These are phyloP conservation scores for Kwoniella botswanensis DNA, from an alignment of 768 basidiomycete species.

Conservation along the genomic window DNA sequence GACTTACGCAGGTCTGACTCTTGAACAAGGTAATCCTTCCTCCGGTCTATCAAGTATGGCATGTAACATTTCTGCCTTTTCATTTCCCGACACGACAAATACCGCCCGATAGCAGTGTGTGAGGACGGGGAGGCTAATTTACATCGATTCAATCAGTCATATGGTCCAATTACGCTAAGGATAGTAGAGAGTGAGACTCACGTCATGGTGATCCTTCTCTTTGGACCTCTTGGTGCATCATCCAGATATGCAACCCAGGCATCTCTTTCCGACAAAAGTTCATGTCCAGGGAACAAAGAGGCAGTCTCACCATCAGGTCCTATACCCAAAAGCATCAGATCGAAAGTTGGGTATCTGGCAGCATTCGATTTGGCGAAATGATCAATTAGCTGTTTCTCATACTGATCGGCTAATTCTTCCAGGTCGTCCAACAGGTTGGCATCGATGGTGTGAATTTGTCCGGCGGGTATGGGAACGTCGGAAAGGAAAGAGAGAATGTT, in stretches of 20 bases:
- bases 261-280: constrained; percentile 77
- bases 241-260: constrained; percentile 93
- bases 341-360: constrained; percentile 95
- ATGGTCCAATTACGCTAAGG: background rate
- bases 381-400: constrained; percentile 71
- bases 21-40: constrained; percentile 75
- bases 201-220: constrained; percentile 87
- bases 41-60: constrained; percentile 79
- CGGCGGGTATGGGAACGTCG: constrained; percentile 76
- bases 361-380: constrained; percentile 92
- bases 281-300: constrained; percentile 93
- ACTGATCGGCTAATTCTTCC: constrained; percentile 61
- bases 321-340: constrained; percentile 94
- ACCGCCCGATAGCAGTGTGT: constrained; percentile 69
- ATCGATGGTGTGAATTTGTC: constrained; percentile 86
- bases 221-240: constrained; percentile 94
- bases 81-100: constrained; percentile 83
- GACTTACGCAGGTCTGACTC: constrained; percentile 70
- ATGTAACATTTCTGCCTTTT: constrained; percentile 76
- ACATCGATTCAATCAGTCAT: background rate
- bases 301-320: constrained; percentile 97
- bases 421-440: constrained; percentile 63
- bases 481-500: constrained; percentile 76
- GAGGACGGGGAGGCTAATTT: constrained; percentile 54
- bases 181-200: constrained; percentile 31